Conservation (phyloP, 2,329 filamentous ascomycete genomes). For the Camptophora hylomeconis region DNA sequence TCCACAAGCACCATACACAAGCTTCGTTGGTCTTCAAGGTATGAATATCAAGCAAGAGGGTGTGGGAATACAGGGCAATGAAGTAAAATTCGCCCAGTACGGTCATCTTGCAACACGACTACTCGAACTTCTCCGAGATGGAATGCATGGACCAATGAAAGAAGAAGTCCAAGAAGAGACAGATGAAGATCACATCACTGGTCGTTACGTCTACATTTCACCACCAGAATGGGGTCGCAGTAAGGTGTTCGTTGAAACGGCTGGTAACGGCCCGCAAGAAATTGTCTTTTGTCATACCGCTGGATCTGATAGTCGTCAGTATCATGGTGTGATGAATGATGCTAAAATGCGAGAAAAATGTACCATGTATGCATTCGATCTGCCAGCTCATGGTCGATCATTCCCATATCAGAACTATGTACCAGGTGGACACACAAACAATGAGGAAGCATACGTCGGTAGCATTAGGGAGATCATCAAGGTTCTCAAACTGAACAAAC, state of each 20-base stretch:
- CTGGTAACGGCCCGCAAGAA: constrained; percentile 33
- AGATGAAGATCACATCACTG: constrained; percentile 33
- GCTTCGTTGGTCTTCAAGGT: constrained; percentile 14
- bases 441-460: constrained; percentile 34
- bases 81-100: constrained; percentile 33
- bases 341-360: constrained; percentile 32
- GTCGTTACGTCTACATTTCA: constrained; percentile 34
- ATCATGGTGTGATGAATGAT: constrained; percentile 41
- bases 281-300: constrained; percentile 35
- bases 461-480: constrained; percentile 34
- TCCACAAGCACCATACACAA: constrained; percentile 13
- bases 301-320: constrained; percentile 35
- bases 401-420: constrained; percentile 32
- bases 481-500: constrained; percentile 29
- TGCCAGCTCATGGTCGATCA: constrained; percentile 36
- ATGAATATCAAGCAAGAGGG: constrained; percentile 39
- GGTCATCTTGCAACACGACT: constrained; percentile 34
- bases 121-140: constrained; percentile 36
- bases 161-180: constrained; percentile 26
- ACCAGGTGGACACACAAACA: constrained; percentile 35
- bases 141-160: constrained; percentile 31
- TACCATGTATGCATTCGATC: constrained; percentile 37
- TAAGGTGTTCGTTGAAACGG: constrained; percentile 38
- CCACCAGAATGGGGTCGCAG: constrained; percentile 34
- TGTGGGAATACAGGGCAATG: constrained; percentile 33